These are phyloP conservation scores for Gentiana macrophylla DNA, from an alignment of 257 asterid species.

Conservation along the genomic window DNA sequence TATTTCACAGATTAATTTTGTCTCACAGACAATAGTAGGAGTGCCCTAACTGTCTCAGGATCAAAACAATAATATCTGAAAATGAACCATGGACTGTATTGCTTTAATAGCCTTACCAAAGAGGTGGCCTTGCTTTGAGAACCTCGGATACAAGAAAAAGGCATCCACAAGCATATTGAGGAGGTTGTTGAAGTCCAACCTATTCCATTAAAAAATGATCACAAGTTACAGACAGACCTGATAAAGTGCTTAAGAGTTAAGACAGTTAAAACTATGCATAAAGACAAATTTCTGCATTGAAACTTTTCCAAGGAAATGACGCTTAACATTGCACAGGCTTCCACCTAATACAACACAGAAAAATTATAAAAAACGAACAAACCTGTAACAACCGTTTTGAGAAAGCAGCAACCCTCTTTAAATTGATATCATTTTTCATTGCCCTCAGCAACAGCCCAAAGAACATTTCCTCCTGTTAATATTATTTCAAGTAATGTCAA, in stretches of 20 bases:
- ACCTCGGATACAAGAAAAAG: slow-evolving; percentile 91
- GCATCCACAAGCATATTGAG: slow-evolving; percentile 95
- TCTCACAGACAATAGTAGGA: neutral
- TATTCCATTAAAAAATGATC: slow-evolving; percentile 14
- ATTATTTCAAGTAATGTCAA: slow-evolving; percentile 3
- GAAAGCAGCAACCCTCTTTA: slow-evolving; percentile 85
- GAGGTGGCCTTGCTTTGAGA: slow-evolving; percentile 85
- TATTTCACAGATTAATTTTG: too few species aligned
- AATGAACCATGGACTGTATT: too few species aligned
- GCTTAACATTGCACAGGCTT: neutral
- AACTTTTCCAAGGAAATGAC: neutral
- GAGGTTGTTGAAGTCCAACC: slow-evolving; percentile 91
- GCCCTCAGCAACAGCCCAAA: slow-evolving; percentile 72
- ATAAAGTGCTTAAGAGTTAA: neutral
- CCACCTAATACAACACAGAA: too few species aligned
- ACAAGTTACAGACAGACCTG: neutral
- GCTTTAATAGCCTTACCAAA: slow-evolving; percentile 46
- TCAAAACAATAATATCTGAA: neutral
- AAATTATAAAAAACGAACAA: slow-evolving; percentile 4
- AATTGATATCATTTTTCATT: slow-evolving; percentile 87
- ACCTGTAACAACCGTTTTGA: slow-evolving; percentile 95
- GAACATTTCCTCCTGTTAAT: slow-evolving; percentile 80
- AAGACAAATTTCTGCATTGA: neutral
- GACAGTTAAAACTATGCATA: neutral
- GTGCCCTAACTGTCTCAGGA: too few species aligned